Percentiles rank a stretch among this genome's conserved stretches.
Conservation (phyloP, 768 basidiomycete species). For the Auricularia sp. region DNA sequence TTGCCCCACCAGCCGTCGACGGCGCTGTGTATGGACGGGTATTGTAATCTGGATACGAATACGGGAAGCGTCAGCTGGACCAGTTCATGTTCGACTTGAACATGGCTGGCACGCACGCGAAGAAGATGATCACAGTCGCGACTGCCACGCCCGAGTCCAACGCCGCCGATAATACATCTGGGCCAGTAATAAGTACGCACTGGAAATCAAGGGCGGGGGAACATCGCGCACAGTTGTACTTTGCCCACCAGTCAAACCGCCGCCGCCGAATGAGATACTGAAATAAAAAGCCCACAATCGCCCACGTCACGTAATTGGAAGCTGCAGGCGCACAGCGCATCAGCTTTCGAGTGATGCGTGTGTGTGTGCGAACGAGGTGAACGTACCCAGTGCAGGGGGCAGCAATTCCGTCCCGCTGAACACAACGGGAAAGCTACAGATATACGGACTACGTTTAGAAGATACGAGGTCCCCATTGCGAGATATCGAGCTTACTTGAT, state of each 20-base stretch:
- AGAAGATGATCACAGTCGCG: conserved; percentile 21
- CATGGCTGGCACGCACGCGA: background rate
- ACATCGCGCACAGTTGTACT: conserved; percentile 16
- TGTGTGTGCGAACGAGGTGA: conserved; percentile 9
- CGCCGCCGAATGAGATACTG: conserved; percentile 22
- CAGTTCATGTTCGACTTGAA: too few species aligned
- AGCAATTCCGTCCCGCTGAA: background rate
- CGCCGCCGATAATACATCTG: conserved; percentile 20
- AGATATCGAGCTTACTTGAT: conserved; percentile 1
- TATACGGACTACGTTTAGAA: too few species aligned
- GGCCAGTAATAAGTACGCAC: background rate
- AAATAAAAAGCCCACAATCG: conserved; percentile 16
- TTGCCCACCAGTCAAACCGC: conserved; percentile 20
- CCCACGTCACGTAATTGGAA: conserved; percentile 8
- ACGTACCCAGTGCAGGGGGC: conserved; percentile 15
- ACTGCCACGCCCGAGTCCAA: conserved; percentile 21
- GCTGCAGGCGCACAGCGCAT: conserved; percentile 4
- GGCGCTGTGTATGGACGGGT: conserved; percentile 18
- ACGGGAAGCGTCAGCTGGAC: too few species aligned
- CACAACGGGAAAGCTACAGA: conserved; percentile 3
- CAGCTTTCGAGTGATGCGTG: too few species aligned
- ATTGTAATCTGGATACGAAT: conserved; percentile 20
- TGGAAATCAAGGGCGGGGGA: conserved; percentile 9
- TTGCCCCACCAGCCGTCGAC: conserved; percentile 30
- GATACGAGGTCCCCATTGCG: too few species aligned